Evolutionary conservation across 1,284 basidiomycete species (phyloP), one percentile per base, ranked within the genome.

Genomic region (Pulveroboletus sp.): DNA sequence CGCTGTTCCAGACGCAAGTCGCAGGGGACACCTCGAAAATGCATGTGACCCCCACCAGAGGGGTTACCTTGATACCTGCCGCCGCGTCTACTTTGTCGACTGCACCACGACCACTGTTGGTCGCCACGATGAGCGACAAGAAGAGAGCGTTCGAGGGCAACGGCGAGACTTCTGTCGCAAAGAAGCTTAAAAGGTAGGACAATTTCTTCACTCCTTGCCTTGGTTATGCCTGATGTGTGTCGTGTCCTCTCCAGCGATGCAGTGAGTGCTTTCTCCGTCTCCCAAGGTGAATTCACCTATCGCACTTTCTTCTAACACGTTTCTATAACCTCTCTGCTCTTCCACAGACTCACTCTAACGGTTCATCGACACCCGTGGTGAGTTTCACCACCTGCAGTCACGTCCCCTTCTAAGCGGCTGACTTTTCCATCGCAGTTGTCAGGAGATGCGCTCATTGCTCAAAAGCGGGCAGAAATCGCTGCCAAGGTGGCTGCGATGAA

Each of bases 401-500:
- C 18, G 15, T 49, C 35, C 53, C 40, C 24, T 54, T 14, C 31
- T 40, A 48, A 11, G 17, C 35, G 17, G 4, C 53, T 60, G 28
- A 52, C 39, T n/a, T 11, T 46, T 38, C 15, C 17, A 26, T 39
- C 26, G 15, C 35, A 82, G 80, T 56, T 78, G 43, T 77, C 80
- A 45, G 74, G 75, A 64, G 81, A 82, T 62, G 86, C 82, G 44
- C 78, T 90, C 65, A 90, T 92, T 57, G 85, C 86, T 38, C 85
- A 87, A 74, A 92, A 91, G 74, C 81, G 86, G 38, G 92, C 92
- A 12, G 91, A 94, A 74, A 86, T 96, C 55, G 82, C 89, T 22
- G 92, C 92, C 14, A 91, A 91, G 71, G 82, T 92, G 53, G 91
- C 92, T 14, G 84, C 84, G 8, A 87, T 94, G 79, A 88, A 85